A percentile compares a stretch with the other conserved stretches of the same genome.
Conservation (phyloP, 108 stramenopile genomes). For the Schizochytrium sp. region DNA sequence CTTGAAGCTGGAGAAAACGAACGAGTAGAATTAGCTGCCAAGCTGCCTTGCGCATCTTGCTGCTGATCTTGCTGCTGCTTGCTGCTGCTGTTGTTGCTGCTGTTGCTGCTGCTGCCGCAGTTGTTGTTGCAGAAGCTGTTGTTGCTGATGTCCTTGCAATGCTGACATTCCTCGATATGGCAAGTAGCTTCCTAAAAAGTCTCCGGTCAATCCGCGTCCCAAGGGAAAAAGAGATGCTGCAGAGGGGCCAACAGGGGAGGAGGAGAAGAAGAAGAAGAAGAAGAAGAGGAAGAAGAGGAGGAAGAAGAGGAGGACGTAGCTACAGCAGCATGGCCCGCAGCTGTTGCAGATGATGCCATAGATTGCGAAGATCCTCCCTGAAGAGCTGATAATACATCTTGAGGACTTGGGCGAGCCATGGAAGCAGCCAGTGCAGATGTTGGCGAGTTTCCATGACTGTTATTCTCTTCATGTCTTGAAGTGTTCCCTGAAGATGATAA, state of each 20-base stretch:
- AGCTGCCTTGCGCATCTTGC: background rate
- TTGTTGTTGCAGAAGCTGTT: background rate
- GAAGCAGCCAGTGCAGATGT: too few relatives aligned
- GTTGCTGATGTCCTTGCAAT: background rate
- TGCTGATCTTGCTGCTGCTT: background rate
- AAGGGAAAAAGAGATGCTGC: background rate
- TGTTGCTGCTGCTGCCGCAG: background rate
- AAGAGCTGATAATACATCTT: too few relatives aligned
- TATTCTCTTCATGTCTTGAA: too few relatives aligned
- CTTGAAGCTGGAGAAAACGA: too few relatives aligned
- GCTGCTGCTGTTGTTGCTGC: background rate
- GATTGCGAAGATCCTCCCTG: too few relatives aligned
- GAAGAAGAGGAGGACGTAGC: background rate
- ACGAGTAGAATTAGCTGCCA: background rate
- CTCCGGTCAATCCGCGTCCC: too few relatives aligned
- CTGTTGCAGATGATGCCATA: too few relatives aligned
- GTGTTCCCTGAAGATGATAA: too few relatives aligned
- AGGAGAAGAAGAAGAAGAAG: background rate
- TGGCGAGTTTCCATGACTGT: too few relatives aligned
- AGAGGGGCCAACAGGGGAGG: background rate
- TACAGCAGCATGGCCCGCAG: too few relatives aligned
- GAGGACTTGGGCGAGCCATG: too few relatives aligned
- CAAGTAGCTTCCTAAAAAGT: too few relatives aligned
- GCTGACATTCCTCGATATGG: background rate
- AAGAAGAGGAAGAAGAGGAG: background rate